These are phyloP conservation scores for Leccinum arenicola DNA, from an alignment of 768 basidiomycete genomes.

Conservation along the genomic window DNA sequence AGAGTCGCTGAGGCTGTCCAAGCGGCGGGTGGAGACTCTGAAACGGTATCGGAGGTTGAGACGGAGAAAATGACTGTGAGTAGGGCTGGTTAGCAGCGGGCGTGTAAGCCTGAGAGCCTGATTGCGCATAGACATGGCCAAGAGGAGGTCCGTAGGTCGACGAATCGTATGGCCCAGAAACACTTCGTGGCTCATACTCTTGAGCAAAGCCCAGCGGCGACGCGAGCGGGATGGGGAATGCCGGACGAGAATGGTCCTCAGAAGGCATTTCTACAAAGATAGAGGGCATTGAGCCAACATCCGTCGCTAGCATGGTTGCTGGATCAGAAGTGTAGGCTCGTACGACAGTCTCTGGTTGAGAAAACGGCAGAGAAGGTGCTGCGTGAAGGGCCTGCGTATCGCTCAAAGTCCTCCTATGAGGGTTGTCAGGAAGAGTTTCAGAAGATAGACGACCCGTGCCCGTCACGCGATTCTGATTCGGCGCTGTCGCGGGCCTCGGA, in stretches of 20 bases:
- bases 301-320: not conserved
- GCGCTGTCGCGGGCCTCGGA: conserved; percentile 19
- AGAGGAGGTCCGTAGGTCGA: conserved; percentile 7
- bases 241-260: not conserved
- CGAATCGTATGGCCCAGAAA: conserved; percentile 1
- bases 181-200: not conserved
- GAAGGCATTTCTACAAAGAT: conserved; percentile 16
- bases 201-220: not conserved
- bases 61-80: conserved; percentile 5
- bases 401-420: conserved; percentile 9
- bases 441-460: conserved; percentile 10
- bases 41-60: conserved; percentile 6
- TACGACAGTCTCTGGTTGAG: conserved; percentile 6
- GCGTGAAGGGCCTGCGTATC: conserved; percentile 15
- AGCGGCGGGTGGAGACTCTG: conserved; percentile 10
- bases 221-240: conserved; percentile 7
- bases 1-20: conserved; percentile 16
- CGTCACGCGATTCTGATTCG: conserved; percentile 11
- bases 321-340: conserved; percentile 8
- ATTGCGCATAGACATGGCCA: conserved; percentile 9
- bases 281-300: conserved; percentile 13
- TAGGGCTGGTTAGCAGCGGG: conserved; percentile 3
- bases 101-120: conserved; percentile 11
- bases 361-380: conserved; percentile 1
- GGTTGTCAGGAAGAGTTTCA: conserved; percentile 6